Evolutionary conservation across 306 rosid genomes (phyloP), one percentile per base, ranked within the genome.

Genomic region (Crotalaria pallida): DNA sequence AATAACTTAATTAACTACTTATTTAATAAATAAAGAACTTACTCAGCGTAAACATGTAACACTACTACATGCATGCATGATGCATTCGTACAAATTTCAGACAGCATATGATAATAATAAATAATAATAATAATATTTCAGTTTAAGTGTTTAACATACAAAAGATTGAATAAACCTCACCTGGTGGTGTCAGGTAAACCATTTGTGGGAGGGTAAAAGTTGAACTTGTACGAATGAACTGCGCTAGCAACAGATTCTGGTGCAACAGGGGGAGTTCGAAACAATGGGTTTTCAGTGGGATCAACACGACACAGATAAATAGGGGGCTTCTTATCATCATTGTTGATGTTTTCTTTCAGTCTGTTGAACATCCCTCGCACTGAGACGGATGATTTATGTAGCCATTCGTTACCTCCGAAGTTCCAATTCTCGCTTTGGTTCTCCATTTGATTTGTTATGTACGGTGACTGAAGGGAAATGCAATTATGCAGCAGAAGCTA

Each of bases 271-370:
- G 76, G 17, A 12, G 89, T 72, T 1, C 45, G 69, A 53, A 77
- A 84, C 58, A 72, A 16, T 0, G 79, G 79, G 41, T 21, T 82
- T 10, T 56, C 69, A 0, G 87, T 75, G 22, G 89, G 92, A 22
- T 87, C 92, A 1, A 76, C 87, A 41, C 73, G 79, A 77, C 84
- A 83, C 2, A 84, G 78, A 77, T 57, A 60, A 38, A 81, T 6
- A 26, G 62, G 7, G 0, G 83, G 65, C 17, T 78, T 79, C 31
- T 44, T 12, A 29, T 79, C 77, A n/a, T 76, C 61, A 3, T 64
- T 1, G 65, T 56, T 64, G 73, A 64, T 71, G 58, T 57, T 75
- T 47, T 31, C 45, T 18, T 6, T 0, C 36, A 86, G 41, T 51
- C 2, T 34, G 41, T 79, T 77, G 65, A 65, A 74, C 13, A 59